phyloP scores from a whole-genome alignment of 352 stramenopile genomes.

The Elongisporangium undulatum region DNA sequence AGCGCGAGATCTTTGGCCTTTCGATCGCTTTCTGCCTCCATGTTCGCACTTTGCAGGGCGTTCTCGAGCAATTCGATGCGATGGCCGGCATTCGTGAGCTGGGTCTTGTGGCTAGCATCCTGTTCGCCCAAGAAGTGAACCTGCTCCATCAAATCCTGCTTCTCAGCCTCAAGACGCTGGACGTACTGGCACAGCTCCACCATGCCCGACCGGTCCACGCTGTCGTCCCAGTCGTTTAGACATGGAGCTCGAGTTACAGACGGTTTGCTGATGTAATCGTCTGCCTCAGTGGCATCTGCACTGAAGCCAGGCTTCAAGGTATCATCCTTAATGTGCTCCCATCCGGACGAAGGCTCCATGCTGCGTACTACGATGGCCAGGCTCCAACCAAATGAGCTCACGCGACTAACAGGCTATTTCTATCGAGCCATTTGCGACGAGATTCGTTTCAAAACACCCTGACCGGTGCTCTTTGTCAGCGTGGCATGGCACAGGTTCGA shows the following conservation, averaged over 20 bases:
- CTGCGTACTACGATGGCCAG: neutral
- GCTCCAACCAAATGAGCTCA: neutral
- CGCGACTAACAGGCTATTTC: neutral
- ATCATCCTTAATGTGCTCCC: neutral
- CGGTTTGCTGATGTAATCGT: neutral
- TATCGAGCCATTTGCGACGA: neutral
- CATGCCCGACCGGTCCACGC: slow-evolving; percentile 15
- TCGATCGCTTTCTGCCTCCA: slow-evolving; percentile 15
- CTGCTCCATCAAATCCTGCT: slow-evolving; percentile 33
- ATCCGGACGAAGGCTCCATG: neutral
- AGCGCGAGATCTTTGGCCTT: slow-evolving; percentile 30
- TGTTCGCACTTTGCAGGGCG: slow-evolving; percentile 3
- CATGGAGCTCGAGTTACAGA: neutral
- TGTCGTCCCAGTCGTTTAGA: slow-evolving; percentile 19
- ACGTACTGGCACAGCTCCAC: slow-evolving; percentile 47
- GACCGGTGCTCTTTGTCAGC: neutral
- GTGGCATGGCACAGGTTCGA: no score
- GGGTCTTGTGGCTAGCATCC: slow-evolving; percentile 27
- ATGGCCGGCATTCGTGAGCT: slow-evolving; percentile 16
- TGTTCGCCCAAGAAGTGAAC: slow-evolving; percentile 31
- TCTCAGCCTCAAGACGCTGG: slow-evolving; percentile 44
- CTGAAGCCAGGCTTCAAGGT: no score
- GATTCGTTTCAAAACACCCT: neutral
- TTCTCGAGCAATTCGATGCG: slow-evolving; percentile 40
- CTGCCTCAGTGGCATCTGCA: neutral